A percentile compares a stretch with the other conserved stretches of the same genome.
Conservation (phyloP, 495 filamentous ascomycete species). For the Neohortaea acidophila region DNA sequence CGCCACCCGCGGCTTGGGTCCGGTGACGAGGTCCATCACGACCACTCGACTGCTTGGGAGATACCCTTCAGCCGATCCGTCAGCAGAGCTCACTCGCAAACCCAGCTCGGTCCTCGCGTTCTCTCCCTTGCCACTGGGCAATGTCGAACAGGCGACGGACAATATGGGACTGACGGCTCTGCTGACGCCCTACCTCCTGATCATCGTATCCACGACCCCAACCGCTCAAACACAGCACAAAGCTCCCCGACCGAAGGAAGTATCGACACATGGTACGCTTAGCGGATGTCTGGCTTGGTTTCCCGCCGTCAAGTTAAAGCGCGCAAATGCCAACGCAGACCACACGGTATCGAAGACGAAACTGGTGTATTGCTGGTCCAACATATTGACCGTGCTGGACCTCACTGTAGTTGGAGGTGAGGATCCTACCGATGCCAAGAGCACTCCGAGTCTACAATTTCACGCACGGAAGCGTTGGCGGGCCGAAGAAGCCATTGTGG, state of each 20-base stretch:
- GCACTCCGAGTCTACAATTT: slow-evolving; percentile 64
- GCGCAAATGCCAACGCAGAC: slow-evolving; percentile 38
- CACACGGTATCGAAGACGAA: slow-evolving; percentile 53
- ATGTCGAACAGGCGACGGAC: slow-evolving; percentile 77
- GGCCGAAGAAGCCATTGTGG: slow-evolving; percentile 87
- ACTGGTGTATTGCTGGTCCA: slow-evolving; percentile 97
- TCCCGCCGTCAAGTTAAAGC: slow-evolving; percentile 82
- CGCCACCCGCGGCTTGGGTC: slow-evolving; percentile 77
- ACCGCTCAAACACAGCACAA: slow-evolving; percentile 94
- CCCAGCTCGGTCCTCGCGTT: slow-evolving; percentile 93
- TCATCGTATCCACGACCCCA: slow-evolving; percentile 92
- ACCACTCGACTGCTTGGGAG: slow-evolving; percentile 81
- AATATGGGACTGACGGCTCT: slow-evolving; percentile 83
- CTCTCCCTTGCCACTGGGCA: slow-evolving; percentile 76
- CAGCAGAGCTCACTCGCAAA: slow-evolving; percentile 51
- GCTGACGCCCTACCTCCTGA: slow-evolving; percentile 86
- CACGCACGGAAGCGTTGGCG: slow-evolving; percentile 77
- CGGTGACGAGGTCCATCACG: slow-evolving; percentile 71
- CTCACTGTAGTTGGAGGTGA: slow-evolving; percentile 53
- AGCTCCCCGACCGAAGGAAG: slow-evolving; percentile 72
- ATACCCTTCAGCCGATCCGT: slow-evolving; percentile 52
- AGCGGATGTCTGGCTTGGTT: slow-evolving; percentile 95
- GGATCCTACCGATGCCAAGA: slow-evolving; percentile 46
- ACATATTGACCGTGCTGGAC: slow-evolving; percentile 82
- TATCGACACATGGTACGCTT: slow-evolving; percentile 75